phyloP scores from a whole-genome alignment of 2,329 filamentous ascomycete species.

The Xylariales sp. region DNA sequence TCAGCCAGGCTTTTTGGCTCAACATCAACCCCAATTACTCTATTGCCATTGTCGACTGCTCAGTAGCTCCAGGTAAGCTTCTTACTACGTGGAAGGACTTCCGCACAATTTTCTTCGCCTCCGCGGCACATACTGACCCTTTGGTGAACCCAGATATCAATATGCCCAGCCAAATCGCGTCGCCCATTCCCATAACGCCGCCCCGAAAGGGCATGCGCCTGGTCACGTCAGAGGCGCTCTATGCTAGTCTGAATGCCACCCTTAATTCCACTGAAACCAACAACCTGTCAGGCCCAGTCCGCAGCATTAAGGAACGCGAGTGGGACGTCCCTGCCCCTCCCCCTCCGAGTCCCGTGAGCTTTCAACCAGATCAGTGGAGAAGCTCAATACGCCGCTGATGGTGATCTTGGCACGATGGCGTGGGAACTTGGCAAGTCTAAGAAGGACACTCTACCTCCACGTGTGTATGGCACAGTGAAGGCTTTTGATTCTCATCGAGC shows the following conservation, averaged over 20 bases:
- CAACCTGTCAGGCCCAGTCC: constrained; percentile 40
- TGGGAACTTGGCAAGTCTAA: too few species aligned
- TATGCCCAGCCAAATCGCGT: constrained; percentile 40
- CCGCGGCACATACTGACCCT: neutral
- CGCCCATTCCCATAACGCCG: constrained; percentile 43
- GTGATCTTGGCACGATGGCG: too few species aligned
- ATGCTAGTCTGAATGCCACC: constrained; percentile 48
- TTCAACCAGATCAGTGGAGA: constrained; percentile 53
- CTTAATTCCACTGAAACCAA: constrained; percentile 39
- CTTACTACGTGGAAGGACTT: neutral
- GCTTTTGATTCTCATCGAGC: too few species aligned
- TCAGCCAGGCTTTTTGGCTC: too few species aligned
- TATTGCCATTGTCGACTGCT: too few species aligned
- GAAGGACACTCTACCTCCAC: too few species aligned
- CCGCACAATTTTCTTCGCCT: neutral
- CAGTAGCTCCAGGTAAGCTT: too few species aligned
- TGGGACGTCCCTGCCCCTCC: constrained; percentile 63
- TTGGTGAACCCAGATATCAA: too few species aligned
- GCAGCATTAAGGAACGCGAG: constrained; percentile 51
- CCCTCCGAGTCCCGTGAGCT: constrained; percentile 60
- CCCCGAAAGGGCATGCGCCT: constrained; percentile 40
- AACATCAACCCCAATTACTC: too few species aligned
- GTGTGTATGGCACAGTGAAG: too few species aligned
- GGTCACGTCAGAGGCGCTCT: constrained; percentile 46
- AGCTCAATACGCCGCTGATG: constrained; percentile 27